These are phyloP conservation scores for Collybia sp. DNA, from an alignment of 768 basidiomycete species.

Conservation along the genomic window DNA sequence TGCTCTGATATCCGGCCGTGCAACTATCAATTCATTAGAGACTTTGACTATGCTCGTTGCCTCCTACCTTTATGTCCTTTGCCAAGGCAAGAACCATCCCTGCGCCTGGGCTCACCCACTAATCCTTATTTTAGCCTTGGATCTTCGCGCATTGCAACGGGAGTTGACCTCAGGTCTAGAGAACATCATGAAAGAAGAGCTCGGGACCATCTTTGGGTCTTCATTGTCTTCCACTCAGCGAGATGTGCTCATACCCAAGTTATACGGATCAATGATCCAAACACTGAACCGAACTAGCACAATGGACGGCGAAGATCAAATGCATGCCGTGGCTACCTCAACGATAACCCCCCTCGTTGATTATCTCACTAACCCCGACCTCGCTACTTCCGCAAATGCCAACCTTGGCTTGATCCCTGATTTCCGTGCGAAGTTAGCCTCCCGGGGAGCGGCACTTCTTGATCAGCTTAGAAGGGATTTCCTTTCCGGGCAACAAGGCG, in stretches of 20 bases:
- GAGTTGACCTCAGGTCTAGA: conserved; percentile 53
- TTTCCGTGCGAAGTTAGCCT: conserved; percentile 53
- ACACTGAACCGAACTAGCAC: conserved; percentile 62
- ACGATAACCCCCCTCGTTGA: conserved; percentile 62
- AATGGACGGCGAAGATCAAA: conserved; percentile 67
- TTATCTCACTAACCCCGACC: conserved; percentile 38
- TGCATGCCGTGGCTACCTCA: conserved; percentile 66
- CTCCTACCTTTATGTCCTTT: conserved; percentile 67
- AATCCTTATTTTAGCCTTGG: conserved; percentile 48
- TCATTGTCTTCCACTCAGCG: conserved; percentile 30
- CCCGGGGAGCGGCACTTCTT: conserved; percentile 40
- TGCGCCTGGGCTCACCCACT: neutral
- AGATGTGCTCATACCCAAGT: conserved; percentile 24
- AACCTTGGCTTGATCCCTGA: conserved; percentile 36
- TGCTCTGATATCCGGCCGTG: conserved; percentile 72
- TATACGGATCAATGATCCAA: conserved; percentile 40
- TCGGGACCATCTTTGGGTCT: conserved; percentile 38
- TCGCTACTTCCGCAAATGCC: conserved; percentile 25
- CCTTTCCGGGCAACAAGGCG: conserved; percentile 52
- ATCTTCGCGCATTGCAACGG: conserved; percentile 70
- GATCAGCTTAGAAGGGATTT: conserved; percentile 49
- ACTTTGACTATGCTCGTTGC: conserved; percentile 67
- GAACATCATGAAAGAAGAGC: conserved; percentile 44
- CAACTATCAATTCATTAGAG: conserved; percentile 66
- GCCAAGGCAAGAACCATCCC: conserved; percentile 42